Conservation (phyloP, 352 stramenopile genomes). For the Globisporangium polare region DNA sequence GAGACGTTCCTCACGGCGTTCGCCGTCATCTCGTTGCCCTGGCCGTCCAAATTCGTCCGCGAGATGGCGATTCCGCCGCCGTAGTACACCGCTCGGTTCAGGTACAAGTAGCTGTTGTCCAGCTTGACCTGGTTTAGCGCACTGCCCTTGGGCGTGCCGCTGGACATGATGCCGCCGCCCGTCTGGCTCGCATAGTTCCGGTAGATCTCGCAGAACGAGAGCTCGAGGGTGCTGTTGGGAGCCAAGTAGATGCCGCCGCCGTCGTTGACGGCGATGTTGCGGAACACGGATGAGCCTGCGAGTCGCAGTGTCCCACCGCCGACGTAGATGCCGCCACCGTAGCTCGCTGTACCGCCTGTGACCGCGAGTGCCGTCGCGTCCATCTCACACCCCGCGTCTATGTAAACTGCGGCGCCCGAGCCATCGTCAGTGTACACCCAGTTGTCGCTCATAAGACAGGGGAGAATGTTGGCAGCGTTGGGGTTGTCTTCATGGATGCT, state of each 20-base stretch:
- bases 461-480: neutral
- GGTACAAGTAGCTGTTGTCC: slow-evolving; percentile 17
- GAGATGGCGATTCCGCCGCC: slow-evolving; percentile 30
- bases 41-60: slow-evolving; percentile 21
- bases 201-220: slow-evolving; percentile 22
- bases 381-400: slow-evolving; percentile 15
- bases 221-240: slow-evolving; percentile 14
- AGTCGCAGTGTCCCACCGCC: slow-evolving; percentile 18
- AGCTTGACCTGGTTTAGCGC: slow-evolving; percentile 17
- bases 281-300: slow-evolving; percentile 3
- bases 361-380: slow-evolving; percentile 17
- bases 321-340: slow-evolving; percentile 28
- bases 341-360: slow-evolving; percentile 11
- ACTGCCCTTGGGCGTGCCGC: slow-evolving; percentile 1
- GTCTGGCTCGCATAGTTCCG: slow-evolving; percentile 25
- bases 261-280: slow-evolving; percentile 2
- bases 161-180: slow-evolving; percentile 25
- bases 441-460: slow-evolving; percentile 8
- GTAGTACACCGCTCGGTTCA: slow-evolving; percentile 22
- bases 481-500: neutral
- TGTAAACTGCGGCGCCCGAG: slow-evolving; percentile 25
- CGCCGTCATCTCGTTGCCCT: slow-evolving; percentile 16
- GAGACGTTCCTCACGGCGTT: slow-evolving; percentile 20
- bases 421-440: neutral
- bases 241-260: slow-evolving; percentile 30